Conservation (phyloP, 345 rosid species). For the Erodium maritimum region DNA sequence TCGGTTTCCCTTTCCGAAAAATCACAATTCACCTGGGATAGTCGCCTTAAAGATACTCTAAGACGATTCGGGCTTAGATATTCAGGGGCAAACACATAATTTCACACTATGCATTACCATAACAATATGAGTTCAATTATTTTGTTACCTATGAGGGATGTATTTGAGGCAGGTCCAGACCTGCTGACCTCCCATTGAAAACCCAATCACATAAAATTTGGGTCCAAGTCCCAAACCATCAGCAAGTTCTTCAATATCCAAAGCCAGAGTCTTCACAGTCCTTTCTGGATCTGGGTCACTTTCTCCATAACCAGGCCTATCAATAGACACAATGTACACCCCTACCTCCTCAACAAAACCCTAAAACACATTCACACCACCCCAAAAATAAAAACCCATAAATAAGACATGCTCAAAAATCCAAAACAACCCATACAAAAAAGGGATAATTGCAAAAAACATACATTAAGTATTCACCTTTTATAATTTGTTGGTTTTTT, state of each 20-base stretch:
- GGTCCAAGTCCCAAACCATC: conserved; percentile 28
- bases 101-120: too few species aligned
- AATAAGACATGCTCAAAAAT: too few species aligned
- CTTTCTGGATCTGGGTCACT: conserved; percentile 37
- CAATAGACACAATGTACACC: conserved; percentile 28
- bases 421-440: too few species aligned
- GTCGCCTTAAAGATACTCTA: too few species aligned
- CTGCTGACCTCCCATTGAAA: conserved; percentile 41
- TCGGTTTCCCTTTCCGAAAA: too few species aligned
- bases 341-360: conserved; percentile 30
- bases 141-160: conserved; percentile 39
- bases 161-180: conserved; percentile 44
- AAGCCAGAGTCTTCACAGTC: conserved; percentile 26
- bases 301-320: conserved; percentile 43
- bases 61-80: too few species aligned
- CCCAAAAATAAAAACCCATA: too few species aligned
- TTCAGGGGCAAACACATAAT: too few species aligned
- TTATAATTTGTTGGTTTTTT: too few species aligned
- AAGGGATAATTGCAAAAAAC: too few species aligned
- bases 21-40: too few species aligned
- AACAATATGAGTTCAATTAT: background rate
- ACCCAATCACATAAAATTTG: conserved; percentile 34
- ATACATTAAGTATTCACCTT: too few species aligned
- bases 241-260: conserved; percentile 41
- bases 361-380: conserved; percentile 19